These are phyloP conservation scores for Starmerella potacharoeniae DNA, from an alignment of 805 yeast genomes.

Conservation along the genomic window DNA sequence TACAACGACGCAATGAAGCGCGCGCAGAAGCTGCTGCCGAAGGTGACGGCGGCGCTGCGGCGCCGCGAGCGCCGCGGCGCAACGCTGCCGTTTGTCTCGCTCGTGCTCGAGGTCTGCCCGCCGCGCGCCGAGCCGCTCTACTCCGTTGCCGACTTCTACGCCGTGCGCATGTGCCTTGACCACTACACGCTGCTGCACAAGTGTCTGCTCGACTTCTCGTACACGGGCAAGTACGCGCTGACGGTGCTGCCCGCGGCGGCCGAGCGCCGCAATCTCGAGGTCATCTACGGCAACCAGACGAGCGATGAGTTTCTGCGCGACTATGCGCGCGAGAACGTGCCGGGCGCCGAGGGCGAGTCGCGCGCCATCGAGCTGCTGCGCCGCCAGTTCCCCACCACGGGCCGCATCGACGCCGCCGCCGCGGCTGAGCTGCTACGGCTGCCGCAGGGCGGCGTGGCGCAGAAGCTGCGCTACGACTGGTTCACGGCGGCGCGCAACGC, in stretches of 20 bases:
- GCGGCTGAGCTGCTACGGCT: constrained; percentile 15
- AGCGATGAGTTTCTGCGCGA: constrained; percentile 7
- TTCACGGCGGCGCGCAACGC: background rate
- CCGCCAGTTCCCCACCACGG: background rate
- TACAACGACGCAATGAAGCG: background rate
- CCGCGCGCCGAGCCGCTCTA: background rate
- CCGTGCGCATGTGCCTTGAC: constrained; percentile 16
- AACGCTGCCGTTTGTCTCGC: constrained; percentile 7
- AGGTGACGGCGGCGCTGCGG: background rate
- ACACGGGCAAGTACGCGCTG: constrained; percentile 8
- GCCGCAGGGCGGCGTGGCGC: background rate
- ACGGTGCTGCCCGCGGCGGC: constrained; percentile 9
- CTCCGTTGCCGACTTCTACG: constrained; percentile 14
- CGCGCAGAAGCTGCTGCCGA: background rate
- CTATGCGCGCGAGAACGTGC: constrained; percentile 19
- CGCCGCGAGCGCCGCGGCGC: background rate
- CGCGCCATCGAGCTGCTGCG: constrained; percentile 16
- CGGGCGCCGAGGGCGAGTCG: constrained; percentile 10
- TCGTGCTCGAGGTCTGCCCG: background rate
- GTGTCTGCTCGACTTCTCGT: constrained; percentile 2
- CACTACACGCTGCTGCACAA: constrained; percentile 14
- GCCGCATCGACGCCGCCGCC: constrained; percentile 3
- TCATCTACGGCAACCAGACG: background rate
- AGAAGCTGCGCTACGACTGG: constrained; percentile 8
- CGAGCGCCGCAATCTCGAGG: constrained; percentile 6